Percentiles rank a stretch among this genome's conserved stretches.
Conservation (phyloP, 495 filamentous ascomycete species). For the Podospora didyma region DNA sequence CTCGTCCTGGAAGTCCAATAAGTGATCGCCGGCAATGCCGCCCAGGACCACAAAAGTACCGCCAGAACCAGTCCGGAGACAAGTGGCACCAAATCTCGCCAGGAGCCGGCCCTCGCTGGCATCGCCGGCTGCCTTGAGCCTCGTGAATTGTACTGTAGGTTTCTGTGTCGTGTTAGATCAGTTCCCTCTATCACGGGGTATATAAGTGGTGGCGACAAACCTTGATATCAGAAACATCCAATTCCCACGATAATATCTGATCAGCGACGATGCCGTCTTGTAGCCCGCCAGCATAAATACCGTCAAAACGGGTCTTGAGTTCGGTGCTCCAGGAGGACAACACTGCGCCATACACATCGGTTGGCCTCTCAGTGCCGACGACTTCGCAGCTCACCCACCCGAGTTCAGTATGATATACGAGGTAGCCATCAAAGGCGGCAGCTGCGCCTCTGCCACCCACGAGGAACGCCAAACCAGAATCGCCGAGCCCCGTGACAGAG, state of each 20-base stretch:
- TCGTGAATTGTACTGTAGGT: conserved; percentile 18
- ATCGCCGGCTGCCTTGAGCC: not conserved
- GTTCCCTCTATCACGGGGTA: not conserved
- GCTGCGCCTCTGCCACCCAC: conserved; percentile 18
- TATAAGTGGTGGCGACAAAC: conserved; percentile 1
- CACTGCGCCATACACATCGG: conserved; percentile 59
- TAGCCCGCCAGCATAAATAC: conserved; percentile 68
- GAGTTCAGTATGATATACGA: conserved; percentile 54
- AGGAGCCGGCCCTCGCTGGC: conserved; percentile 5
- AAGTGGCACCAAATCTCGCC: conserved; percentile 27
- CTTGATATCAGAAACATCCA: conserved; percentile 25
- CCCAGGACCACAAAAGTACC: conserved; percentile 39
- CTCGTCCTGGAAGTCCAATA: conserved; percentile 29
- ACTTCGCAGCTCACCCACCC: conserved; percentile 44
- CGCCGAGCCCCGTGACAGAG: conserved; percentile 53
- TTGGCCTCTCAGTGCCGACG: conserved; percentile 28
- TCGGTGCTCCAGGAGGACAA: conserved; percentile 28
- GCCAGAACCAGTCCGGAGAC: conserved; percentile 7
- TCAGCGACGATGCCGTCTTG: conserved; percentile 53
- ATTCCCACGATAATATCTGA: conserved; percentile 51
- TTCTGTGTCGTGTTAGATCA: conserved; percentile 14
- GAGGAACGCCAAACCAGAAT: conserved; percentile 43
- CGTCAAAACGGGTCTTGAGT: conserved; percentile 28
- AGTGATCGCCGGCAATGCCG: conserved; percentile 40
- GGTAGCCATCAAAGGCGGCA: conserved; percentile 53